These are phyloP conservation scores for Colletotrichum navitas DNA, from an alignment of 2,329 filamentous ascomycete species.

Conservation along the genomic window DNA sequence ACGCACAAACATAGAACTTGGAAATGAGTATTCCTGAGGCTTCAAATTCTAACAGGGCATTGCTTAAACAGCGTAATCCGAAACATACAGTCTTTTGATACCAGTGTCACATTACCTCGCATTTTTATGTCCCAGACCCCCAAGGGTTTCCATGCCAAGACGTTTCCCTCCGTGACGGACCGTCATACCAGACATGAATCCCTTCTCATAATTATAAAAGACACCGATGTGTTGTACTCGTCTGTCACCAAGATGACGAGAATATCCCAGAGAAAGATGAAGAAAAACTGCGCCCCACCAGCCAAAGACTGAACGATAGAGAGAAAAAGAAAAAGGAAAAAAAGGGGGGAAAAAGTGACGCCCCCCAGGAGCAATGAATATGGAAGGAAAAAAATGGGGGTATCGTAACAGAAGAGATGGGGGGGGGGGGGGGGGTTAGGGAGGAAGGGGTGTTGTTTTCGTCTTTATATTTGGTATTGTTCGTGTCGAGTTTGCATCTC, in stretches of 20 bases:
- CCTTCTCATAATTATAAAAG: conserved; percentile 6
- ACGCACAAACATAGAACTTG: background rate
- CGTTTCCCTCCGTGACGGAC: background rate
- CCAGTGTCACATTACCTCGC: background rate
- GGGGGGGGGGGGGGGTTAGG: background rate
- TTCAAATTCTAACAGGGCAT: background rate
- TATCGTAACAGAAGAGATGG: conserved; percentile 42
- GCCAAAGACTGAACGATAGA: background rate
- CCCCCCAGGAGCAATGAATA: conserved; percentile 13
- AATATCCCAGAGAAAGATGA: background rate
- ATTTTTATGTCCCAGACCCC: conserved; percentile 5
- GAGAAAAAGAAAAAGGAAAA: too few species aligned
- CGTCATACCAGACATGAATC: conserved; percentile 9
- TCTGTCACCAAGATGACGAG: conserved; percentile 19
- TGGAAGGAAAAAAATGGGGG: conserved; percentile 26
- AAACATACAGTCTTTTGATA: conserved; percentile 6
- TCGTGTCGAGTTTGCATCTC: conserved; percentile 40
- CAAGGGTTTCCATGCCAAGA: background rate
- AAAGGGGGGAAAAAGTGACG: background rate
- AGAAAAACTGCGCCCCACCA: background rate
- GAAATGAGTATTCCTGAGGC: background rate
- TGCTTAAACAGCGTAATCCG: background rate
- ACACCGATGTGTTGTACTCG: background rate
- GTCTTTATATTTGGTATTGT: conserved; percentile 12
- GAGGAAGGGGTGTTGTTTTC: background rate